Percentiles rank a stretch among this genome's conserved stretches.
phyloP scores from a whole-genome alignment of 2,329 filamentous ascomycete genomes.

The Fusarium subglutinans region DNA sequence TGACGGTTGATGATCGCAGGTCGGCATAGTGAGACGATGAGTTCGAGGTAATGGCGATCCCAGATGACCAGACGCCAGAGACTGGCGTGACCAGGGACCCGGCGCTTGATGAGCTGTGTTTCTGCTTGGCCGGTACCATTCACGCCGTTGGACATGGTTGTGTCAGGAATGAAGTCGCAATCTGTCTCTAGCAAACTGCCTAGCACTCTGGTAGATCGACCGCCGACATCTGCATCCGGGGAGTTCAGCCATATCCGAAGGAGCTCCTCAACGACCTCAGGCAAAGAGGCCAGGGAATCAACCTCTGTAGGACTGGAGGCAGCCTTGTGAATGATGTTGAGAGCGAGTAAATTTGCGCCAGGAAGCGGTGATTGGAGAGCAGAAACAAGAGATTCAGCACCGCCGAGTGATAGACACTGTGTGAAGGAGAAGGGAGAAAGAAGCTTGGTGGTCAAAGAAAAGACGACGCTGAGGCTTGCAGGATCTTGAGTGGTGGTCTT shows the following conservation, averaged over 20 bases:
- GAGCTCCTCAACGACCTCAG: conserved; percentile 58
- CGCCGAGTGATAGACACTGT: conserved; percentile 61
- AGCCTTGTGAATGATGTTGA: conserved; percentile 66
- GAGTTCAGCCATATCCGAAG: conserved; percentile 63
- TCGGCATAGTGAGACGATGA: conserved; percentile 53
- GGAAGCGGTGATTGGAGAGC: conserved; percentile 64
- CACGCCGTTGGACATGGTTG: conserved; percentile 23
- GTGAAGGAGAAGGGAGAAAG: conserved; percentile 63
- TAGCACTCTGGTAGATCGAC: conserved; percentile 60
- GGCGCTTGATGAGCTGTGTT: conserved; percentile 50
- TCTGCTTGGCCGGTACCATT: conserved; percentile 43
- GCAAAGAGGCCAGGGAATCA: conserved; percentile 60
- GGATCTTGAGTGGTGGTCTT: conserved; percentile 62
- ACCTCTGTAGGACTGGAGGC: conserved; percentile 58
- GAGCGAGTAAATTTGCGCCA: conserved; percentile 66
- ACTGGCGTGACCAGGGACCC: conserved; percentile 58
- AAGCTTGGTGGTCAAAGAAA: conserved; percentile 64
- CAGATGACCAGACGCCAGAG: conserved; percentile 65
- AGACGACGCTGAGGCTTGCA: conserved; percentile 50
- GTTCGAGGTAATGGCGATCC: conserved; percentile 54
- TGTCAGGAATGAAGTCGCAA: conserved; percentile 51
- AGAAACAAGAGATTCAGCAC: conserved; percentile 59
- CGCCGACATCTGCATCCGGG: conserved; percentile 64
- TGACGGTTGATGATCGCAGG: conserved; percentile 49
- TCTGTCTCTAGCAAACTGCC: conserved; percentile 66